These are phyloP conservation scores for Polytrichum formosum DNA, from an alignment of 225 moss, liverwort and hornwort species.

Conservation along the genomic window DNA sequence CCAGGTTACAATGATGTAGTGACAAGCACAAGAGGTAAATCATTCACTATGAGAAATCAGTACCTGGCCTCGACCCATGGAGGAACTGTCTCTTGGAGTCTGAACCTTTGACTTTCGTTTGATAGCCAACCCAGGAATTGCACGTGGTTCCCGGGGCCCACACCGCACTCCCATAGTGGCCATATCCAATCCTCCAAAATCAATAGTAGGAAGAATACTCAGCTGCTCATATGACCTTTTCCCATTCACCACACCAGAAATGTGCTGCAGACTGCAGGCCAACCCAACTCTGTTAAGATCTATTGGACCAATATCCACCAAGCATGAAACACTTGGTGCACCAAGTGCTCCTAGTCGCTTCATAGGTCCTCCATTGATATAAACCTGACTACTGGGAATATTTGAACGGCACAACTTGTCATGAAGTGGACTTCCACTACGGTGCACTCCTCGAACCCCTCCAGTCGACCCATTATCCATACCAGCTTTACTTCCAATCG, in stretches of 20 bases:
- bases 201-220: constrained; percentile 57
- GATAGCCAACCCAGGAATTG: constrained; percentile 44
- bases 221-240: constrained; percentile 47
- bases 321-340: constrained; percentile 39
- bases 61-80: constrained; percentile 58
- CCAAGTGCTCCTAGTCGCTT: constrained; percentile 38
- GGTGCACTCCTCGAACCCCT: constrained; percentile 19
- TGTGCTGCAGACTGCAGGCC: constrained; percentile 44
- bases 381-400: constrained; percentile 22
- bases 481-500: constrained; percentile 21
- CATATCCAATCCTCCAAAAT: constrained; percentile 85
- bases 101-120: constrained; percentile 72
- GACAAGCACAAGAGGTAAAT: not conserved
- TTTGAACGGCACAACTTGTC: constrained; percentile 34
- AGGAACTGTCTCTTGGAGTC: constrained; percentile 39
- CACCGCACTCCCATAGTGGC: constrained; percentile 79
- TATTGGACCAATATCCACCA: constrained; percentile 69
- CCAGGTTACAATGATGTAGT: too few relatives aligned
- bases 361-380: constrained; percentile 25
- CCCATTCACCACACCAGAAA: constrained; percentile 29
- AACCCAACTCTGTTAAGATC: constrained; percentile 62
- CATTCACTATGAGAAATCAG: not conserved
- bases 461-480: constrained; percentile 23
- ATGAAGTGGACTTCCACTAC: constrained; percentile 33
- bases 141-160: constrained; percentile 67